Percentiles rank a stretch among this genome's conserved stretches.
Evolutionary conservation across 1,284 basidiomycete genomes (phyloP).

Genomic region (Ustilago tritici): DNA sequence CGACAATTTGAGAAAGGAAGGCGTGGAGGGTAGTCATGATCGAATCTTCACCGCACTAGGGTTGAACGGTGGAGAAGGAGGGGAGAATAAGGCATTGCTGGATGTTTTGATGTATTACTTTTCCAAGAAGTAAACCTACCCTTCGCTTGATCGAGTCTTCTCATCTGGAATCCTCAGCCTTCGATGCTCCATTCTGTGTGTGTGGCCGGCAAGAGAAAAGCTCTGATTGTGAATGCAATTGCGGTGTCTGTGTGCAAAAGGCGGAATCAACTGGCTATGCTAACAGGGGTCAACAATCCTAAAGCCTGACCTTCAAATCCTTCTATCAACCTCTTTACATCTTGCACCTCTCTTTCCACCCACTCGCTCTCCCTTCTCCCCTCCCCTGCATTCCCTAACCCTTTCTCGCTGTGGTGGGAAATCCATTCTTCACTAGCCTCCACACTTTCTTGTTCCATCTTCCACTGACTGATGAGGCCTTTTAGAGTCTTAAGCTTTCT

Average conservation of each 20-base stretch:
- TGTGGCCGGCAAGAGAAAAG: too few species aligned
- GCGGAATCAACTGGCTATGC: neutral
- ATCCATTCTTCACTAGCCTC: conserved; percentile 38
- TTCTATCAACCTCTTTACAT: conserved; percentile 22
- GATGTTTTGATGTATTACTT: conserved; percentile 58
- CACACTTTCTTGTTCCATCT: conserved; percentile 34
- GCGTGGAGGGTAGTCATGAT: conserved; percentile 15
- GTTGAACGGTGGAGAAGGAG: neutral
- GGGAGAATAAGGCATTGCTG: conserved; percentile 15
- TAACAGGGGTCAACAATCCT: conserved; percentile 29
- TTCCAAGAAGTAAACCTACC: conserved; percentile 21
- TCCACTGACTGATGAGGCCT: conserved; percentile 37
- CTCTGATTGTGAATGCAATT: too few species aligned
- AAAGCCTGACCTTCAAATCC: conserved; percentile 20
- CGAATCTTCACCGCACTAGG: conserved; percentile 36
- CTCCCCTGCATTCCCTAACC: neutral
- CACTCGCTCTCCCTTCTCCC: conserved; percentile 12
- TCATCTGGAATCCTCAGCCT: too few species aligned
- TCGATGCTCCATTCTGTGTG: too few species aligned
- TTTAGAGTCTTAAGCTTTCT: conserved; percentile 39
- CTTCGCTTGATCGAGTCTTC: too few species aligned
- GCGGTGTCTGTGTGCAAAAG: too few species aligned
- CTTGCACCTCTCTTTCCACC: conserved; percentile 31
- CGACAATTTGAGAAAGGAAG: neutral
- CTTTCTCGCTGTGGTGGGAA: neutral